phyloP scores from a whole-genome alignment of 2,329 filamentous ascomycete species.

The Annulohypoxylon truncatum region DNA sequence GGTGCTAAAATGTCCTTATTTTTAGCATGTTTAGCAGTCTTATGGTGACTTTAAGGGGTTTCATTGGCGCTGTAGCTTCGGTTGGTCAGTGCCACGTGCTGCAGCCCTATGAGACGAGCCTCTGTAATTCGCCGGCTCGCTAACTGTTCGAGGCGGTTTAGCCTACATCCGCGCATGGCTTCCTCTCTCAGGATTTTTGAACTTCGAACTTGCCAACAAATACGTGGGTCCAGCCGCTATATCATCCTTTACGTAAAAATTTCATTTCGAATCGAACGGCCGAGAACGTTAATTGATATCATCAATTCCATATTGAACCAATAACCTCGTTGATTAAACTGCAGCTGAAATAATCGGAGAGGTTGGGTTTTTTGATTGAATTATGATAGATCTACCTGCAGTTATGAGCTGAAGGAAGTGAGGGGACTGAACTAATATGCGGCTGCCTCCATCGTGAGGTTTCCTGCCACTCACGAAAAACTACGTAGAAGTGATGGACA shows the following conservation, averaged over 20 bases:
- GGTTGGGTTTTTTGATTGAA: neutral
- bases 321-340: neutral
- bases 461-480: neutral
- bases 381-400: neutral
- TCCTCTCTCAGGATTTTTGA: neutral
- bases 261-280: neutral
- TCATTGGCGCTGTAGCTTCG: conserved; percentile 4
- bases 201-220: neutral
- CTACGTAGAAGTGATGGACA: neutral
- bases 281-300: neutral
- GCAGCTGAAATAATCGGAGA: neutral
- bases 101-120: conserved; percentile 22
- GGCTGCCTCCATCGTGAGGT: neutral
- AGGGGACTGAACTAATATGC: neutral
- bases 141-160: neutral
- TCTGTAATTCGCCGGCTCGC: neutral
- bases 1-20: conserved; percentile 7
- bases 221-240: neutral
- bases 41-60: neutral
- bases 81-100: conserved; percentile 13
- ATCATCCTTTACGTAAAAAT: neutral
- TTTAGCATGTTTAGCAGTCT: conserved; percentile 30
- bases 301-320: neutral
- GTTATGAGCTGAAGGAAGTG: neutral
- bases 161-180: neutral